phyloP scores from a whole-genome alignment of 768 basidiomycete genomes.

The Punctularia strigosozonata region DNA sequence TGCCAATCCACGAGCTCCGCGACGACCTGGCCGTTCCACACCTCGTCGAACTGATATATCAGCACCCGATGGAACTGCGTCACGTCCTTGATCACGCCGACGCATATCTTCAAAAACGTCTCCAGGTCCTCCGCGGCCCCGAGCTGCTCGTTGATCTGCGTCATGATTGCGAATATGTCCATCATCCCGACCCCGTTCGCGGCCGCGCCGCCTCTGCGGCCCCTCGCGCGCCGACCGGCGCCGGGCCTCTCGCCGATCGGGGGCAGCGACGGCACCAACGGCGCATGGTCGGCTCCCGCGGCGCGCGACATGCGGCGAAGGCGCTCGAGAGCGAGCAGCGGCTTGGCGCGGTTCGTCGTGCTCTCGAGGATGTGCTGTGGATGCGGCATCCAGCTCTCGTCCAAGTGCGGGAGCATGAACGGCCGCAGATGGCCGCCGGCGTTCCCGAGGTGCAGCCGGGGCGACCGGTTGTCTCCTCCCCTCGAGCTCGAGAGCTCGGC shows the following conservation, averaged over 20 bases:
- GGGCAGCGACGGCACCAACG: too few relatives aligned
- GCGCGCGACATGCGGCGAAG: constrained; percentile 35
- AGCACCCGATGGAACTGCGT: constrained; percentile 76
- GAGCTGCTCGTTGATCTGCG: constrained; percentile 75
- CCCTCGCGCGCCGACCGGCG: constrained; percentile 4
- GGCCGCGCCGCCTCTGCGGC: constrained; percentile 12
- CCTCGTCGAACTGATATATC: constrained; percentile 73
- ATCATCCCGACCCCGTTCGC: constrained; percentile 43
- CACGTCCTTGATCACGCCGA: constrained; percentile 65
- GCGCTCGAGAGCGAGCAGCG: constrained; percentile 59
- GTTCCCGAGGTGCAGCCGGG: too few relatives aligned
- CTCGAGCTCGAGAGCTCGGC: too few relatives aligned
- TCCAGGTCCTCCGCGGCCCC: constrained; percentile 53
- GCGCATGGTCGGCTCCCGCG: too few relatives aligned
- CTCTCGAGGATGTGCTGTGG: constrained; percentile 56
- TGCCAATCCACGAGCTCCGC: constrained; percentile 75
- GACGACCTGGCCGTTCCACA: constrained; percentile 71
- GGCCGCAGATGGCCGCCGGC: too few relatives aligned
- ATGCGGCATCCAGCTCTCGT: constrained; percentile 30
- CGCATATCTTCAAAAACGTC: constrained; percentile 59
- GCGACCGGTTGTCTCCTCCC: too few relatives aligned
- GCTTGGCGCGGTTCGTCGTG: constrained; percentile 57
- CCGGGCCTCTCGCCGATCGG: background rate
- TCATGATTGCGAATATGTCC: constrained; percentile 70
- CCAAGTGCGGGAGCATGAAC: constrained; percentile 3